Evolutionary conservation across 108 stramenopile genomes (phyloP).

Genomic region (Fistulifera pelliculosa): DNA sequence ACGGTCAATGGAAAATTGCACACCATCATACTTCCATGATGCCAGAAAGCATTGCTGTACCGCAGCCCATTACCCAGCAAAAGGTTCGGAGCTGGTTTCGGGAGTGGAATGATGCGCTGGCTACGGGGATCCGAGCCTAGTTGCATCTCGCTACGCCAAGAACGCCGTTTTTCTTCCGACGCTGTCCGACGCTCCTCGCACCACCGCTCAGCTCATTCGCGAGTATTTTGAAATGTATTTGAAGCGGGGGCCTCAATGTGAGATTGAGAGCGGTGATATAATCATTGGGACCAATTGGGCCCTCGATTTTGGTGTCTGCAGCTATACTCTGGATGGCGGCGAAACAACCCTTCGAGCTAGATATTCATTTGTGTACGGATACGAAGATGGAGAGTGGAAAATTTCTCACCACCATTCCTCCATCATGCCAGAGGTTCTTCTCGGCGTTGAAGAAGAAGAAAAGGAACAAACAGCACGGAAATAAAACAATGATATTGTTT

Average conservation of each 20-base stretch:
- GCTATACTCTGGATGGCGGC: slow-evolving; percentile 41
- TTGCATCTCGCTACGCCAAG: slow-evolving; percentile 37
- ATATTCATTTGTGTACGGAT: slow-evolving; percentile 52
- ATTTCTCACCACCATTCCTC: slow-evolving; percentile 64
- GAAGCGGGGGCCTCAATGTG: slow-evolving; percentile 41
- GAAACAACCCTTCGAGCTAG: slow-evolving; percentile 40
- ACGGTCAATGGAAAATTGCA: slow-evolving; percentile 57
- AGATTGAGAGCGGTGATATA: slow-evolving; percentile 27
- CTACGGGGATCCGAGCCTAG: slow-evolving; percentile 28
- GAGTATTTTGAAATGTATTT: slow-evolving; percentile 43
- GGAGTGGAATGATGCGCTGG: slow-evolving; percentile 48
- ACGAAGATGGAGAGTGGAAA: slow-evolving; percentile 65
- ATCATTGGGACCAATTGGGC: slow-evolving; percentile 35
- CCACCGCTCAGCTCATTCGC: slow-evolving; percentile 27
- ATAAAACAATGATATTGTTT: no score
- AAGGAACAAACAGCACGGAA: no score
- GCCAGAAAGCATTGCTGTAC: slow-evolving; percentile 28
- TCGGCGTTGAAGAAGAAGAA: not conserved
- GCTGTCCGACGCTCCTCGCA: slow-evolving; percentile 41
- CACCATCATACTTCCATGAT: slow-evolving; percentile 62
- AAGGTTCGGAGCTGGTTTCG: slow-evolving; percentile 33
- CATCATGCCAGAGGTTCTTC: slow-evolving; percentile 43
- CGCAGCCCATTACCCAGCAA: slow-evolving; percentile 1
- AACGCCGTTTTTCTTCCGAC: slow-evolving; percentile 39
- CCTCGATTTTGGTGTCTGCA: slow-evolving; percentile 44